Evolutionary conservation across 371 early-diverging fungal species (phyloP).

Genomic region (Rhizopus stolonifer): DNA sequence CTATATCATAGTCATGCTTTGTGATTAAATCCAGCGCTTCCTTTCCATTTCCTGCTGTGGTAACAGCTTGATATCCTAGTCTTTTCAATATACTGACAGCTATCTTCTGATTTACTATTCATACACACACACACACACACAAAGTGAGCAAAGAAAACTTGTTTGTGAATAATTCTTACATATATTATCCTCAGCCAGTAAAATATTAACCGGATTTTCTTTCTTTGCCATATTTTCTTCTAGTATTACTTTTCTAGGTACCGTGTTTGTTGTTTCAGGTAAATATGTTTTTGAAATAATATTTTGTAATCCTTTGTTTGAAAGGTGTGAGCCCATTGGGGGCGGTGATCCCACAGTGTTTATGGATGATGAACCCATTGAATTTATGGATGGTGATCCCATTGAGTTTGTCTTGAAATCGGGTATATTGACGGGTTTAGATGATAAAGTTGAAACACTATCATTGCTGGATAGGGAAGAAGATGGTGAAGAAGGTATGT

Average conservation of each 20-base stretch:
- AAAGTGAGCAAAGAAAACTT: background rate
- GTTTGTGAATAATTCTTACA: slow-evolving; percentile 23
- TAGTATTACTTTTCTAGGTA: slow-evolving; percentile 6
- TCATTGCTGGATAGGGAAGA: background rate
- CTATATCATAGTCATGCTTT: slow-evolving; percentile 38
- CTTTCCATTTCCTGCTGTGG: slow-evolving; percentile 54
- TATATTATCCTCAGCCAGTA: slow-evolving; percentile 52
- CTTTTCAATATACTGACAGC: slow-evolving; percentile 56
- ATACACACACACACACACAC: no score
- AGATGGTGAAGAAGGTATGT: background rate
- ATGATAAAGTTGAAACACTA: background rate
- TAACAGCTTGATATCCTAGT: slow-evolving; percentile 52
- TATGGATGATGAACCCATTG: no score
- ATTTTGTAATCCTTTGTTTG: background rate
- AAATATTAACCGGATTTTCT: slow-evolving; percentile 38
- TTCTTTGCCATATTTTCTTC: slow-evolving; percentile 41
- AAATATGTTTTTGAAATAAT: slow-evolving; percentile 1
- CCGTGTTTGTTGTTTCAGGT: background rate
- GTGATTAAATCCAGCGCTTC: slow-evolving; percentile 50
- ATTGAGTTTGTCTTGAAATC: background rate
- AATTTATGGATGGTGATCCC: no score
- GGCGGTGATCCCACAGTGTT: no score
- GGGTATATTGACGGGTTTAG: background rate
- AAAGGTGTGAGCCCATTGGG: background rate
- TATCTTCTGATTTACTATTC: slow-evolving; percentile 57